Conservation (phyloP, 1,284 basidiomycete genomes). For the Ustilago shanxiensis region DNA sequence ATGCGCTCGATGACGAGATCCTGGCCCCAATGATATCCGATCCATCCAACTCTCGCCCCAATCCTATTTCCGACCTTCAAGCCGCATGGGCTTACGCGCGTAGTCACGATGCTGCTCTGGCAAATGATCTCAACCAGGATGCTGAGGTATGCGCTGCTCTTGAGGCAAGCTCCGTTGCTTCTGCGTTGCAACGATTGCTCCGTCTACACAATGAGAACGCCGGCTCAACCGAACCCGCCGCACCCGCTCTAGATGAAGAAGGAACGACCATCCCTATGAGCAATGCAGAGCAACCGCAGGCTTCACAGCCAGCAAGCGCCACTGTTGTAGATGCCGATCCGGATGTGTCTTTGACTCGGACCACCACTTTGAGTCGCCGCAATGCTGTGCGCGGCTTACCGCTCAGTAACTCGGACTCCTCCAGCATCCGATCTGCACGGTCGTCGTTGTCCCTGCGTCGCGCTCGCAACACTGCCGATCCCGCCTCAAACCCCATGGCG, state of each 20-base stretch:
- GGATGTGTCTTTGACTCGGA: conserved; percentile 38
- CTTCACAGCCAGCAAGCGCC: neutral
- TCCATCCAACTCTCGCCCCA: conserved; percentile 14
- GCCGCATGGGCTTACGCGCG: conserved; percentile 33
- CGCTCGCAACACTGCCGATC: neutral
- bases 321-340: conserved; percentile 15
- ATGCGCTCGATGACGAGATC: conserved; percentile 36
- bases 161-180: conserved; percentile 7
- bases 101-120: conserved; percentile 11
- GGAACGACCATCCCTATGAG: neutral
- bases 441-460: conserved; percentile 25
- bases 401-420: conserved; percentile 23
- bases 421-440: conserved; percentile 35
- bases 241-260: neutral
- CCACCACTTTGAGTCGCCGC: conserved; percentile 34
- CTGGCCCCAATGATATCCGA: conserved; percentile 15
- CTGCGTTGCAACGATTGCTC: conserved; percentile 16
- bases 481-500: neutral
- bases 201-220: neutral
- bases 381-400: conserved; percentile 41
- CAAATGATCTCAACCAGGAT: conserved; percentile 26
- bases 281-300: neutral
- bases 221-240: neutral
- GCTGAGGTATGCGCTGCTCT: conserved; percentile 23
- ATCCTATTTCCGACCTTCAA: conserved; percentile 29